phyloP scores from a whole-genome alignment of 768 basidiomycete genomes.

The Tylopilus cervinicoccineus region DNA sequence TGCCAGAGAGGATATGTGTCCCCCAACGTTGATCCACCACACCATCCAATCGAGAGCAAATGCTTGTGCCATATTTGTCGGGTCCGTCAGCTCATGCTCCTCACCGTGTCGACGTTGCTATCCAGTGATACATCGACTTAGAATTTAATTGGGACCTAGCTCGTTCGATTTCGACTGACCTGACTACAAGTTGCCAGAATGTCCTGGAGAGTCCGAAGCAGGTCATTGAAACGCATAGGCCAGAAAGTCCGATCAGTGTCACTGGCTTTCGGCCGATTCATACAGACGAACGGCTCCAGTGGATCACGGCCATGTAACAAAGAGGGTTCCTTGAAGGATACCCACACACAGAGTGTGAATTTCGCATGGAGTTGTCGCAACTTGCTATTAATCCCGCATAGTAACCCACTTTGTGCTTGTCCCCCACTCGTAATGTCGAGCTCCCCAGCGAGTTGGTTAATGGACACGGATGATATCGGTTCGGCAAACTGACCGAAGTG shows the following conservation, averaged over 20 bases:
- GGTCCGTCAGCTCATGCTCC: constrained; percentile 61
- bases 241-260: constrained; percentile 58
- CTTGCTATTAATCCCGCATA: constrained; percentile 68
- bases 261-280: constrained; percentile 70
- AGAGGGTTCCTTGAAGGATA: constrained; percentile 60
- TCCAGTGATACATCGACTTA: constrained; percentile 29
- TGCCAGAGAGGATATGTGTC: too few species aligned
- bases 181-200: constrained; percentile 55
- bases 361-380: not conserved
- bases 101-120: constrained; percentile 44
- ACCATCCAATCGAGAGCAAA: constrained; percentile 31
- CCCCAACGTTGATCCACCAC: constrained; percentile 34
- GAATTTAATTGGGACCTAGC: not conserved
- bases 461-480: constrained; percentile 38
- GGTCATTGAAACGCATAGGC: constrained; percentile 63
- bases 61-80: constrained; percentile 29
- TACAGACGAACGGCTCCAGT: constrained; percentile 73
- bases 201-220: constrained; percentile 67
- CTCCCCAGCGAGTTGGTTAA: constrained; percentile 39
- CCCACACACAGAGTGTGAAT: too few species aligned
- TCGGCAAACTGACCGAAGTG: constrained; percentile 35
- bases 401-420: constrained; percentile 42
- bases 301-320: constrained; percentile 65
- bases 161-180: constrained; percentile 20
- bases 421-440: constrained; percentile 26